Base-by-base conservation (phyloP, 805 yeast species). In the Yarrowia porcina region DNA sequence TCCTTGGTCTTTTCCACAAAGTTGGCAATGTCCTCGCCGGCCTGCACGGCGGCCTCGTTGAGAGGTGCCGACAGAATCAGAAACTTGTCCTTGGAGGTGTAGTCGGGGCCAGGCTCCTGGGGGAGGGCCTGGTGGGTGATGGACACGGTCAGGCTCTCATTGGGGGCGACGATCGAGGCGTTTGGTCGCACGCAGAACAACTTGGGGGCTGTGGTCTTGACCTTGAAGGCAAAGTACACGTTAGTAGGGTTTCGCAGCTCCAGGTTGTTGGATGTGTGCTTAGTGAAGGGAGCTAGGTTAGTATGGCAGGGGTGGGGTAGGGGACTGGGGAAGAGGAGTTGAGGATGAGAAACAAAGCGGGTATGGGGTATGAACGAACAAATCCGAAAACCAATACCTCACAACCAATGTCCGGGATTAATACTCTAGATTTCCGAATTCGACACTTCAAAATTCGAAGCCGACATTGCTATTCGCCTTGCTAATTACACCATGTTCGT, bases 161-260 rank as follows among this genome's bases (percentile, higher is more conserved):
- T 94, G 13, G 98, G 92, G 28, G 79, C 80, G 64, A 94, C 79
- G 35, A 87, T 74, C 15, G 94, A 84, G 65, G 97, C 93, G 75
- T 92, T 94, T 66, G 99, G 99, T 77, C 97, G 87, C 60, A 94
- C 98, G 75, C 97, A 90, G 80, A 92, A 82, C 75, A 90, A 80
- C 75, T 90, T 92, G 65, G 99, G 99, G 10, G 98, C 97, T 7
- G 99, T 94, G 49, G 99, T 93, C 78, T 93, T 94, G 72, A 94
- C 97, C 79, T 94, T 94, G 81, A 90, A 94, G 30, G 97, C 97
- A 47, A 86, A 80, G 32, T 84, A 77, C 62, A 79, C 79, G 15
- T 83, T 74, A 41, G 87, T 78, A 69, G 85, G 86, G 74, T 88
- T 88, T 32, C 38, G 66, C 67, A 86, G 80, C 47, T 77, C 74